A percentile compares a stretch with the other conserved stretches of the same genome.
phyloP scores from a whole-genome alignment of 176 grass and related monocot species.

The Ensete ventricosum region DNA sequence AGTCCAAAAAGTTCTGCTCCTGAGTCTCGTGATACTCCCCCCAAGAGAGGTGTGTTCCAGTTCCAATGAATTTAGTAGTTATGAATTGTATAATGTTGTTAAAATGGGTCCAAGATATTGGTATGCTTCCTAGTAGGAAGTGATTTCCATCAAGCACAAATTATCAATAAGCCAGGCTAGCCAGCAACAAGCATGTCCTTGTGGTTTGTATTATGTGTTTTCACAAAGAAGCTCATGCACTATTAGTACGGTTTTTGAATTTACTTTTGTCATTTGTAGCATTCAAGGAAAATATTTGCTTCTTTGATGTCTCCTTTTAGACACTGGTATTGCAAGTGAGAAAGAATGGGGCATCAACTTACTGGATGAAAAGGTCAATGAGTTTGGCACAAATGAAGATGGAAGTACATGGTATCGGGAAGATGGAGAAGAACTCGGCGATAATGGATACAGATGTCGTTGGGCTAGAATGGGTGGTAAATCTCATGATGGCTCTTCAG shows the following conservation, averaged over 20 bases:
- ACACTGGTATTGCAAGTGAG: constrained; percentile 98
- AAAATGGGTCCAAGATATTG: not conserved
- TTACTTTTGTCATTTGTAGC: not conserved
- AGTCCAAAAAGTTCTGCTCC: constrained; percentile 54
- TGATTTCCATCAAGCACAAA: not conserved
- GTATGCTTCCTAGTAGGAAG: not conserved
- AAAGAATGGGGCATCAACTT: constrained; percentile 97
- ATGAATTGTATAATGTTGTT: not conserved
- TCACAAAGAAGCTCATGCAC: not conserved
- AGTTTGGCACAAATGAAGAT: constrained; percentile 72
- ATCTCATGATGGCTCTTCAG: constrained; percentile 55
- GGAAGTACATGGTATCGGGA: constrained; percentile 93
- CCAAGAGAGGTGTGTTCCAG: constrained; percentile 62
- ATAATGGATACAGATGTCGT: constrained; percentile 76
- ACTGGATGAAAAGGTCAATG: constrained; percentile 67
- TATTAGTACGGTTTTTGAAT: not conserved
- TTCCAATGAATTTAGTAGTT: not conserved
- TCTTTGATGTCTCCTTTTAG: constrained; percentile 64
- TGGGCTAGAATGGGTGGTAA: constrained; percentile 93
- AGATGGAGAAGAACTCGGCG: constrained; percentile 61
- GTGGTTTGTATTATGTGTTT: not conserved
- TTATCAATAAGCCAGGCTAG: not conserved
- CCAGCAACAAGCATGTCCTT: not conserved
- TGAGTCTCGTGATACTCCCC: constrained; percentile 80
- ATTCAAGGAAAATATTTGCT: constrained; percentile 43